These are phyloP conservation scores for Trametes hirsuta DNA, from an alignment of 1,284 basidiomycete species.

Conservation along the genomic window DNA sequence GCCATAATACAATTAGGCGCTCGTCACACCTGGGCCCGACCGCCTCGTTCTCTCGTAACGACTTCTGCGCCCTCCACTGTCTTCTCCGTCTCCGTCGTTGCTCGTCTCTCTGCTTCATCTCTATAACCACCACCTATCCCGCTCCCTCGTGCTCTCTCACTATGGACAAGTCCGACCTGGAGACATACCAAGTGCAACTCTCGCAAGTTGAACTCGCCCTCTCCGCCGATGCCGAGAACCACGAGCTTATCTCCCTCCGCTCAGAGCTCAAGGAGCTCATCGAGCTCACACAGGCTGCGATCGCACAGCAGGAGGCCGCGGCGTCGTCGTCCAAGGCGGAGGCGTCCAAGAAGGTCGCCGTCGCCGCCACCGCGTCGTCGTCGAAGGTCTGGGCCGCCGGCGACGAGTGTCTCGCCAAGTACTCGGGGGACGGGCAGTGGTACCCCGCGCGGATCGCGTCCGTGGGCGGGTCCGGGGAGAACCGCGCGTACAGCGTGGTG, in stretches of 20 bases:
- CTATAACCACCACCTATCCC: not conserved
- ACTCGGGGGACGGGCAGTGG: slow-evolving; percentile 87
- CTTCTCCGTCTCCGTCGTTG: too few species aligned
- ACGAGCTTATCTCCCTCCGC: slow-evolving; percentile 76
- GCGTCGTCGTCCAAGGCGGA: slow-evolving; percentile 64
- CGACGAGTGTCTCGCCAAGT: slow-evolving; percentile 92
- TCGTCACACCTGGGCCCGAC: too few species aligned
- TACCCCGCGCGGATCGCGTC: slow-evolving; percentile 92
- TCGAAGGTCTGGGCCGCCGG: slow-evolving; percentile 76
- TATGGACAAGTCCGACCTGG: slow-evolving; percentile 81
- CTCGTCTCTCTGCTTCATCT: not conserved
- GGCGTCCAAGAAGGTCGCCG: slow-evolving; percentile 52
- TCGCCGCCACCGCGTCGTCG: slow-evolving; percentile 36
- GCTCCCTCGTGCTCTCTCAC: not conserved
- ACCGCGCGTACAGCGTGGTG: slow-evolving; percentile 89
- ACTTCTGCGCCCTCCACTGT: too few species aligned
- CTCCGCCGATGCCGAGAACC: slow-evolving; percentile 79
- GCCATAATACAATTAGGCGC: too few species aligned
- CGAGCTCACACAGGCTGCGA: slow-evolving; percentile 77
- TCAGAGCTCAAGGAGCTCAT: slow-evolving; percentile 91
- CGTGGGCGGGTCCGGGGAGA: slow-evolving; percentile 84
- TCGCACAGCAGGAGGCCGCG: slow-evolving; percentile 65
- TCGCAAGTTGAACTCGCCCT: slow-evolving; percentile 90
- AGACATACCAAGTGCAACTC: slow-evolving; percentile 88
- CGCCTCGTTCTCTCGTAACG: too few species aligned